These are phyloP conservation scores for Globisporangium heterothallicum DNA, from an alignment of 352 stramenopile genomes.

Conservation along the genomic window DNA sequence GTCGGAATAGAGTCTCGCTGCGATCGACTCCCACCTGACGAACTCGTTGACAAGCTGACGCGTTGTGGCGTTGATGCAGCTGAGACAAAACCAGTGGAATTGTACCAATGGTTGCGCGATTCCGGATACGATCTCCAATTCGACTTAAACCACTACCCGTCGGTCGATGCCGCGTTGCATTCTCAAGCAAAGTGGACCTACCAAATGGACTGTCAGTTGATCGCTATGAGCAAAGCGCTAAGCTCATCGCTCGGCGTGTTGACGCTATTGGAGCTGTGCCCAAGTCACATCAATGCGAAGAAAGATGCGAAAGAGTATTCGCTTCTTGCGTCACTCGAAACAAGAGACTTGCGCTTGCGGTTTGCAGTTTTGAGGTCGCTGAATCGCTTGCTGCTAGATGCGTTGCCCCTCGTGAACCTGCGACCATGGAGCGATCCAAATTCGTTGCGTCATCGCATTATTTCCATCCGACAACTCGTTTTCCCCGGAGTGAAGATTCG, in stretches of 20 bases:
- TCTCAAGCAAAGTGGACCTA: constrained; percentile 64
- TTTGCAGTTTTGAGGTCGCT: constrained; percentile 55
- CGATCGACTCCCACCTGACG: constrained; percentile 4
- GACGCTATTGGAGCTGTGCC: constrained; percentile 53
- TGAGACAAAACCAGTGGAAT: constrained; percentile 19
- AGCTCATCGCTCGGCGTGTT: constrained; percentile 52
- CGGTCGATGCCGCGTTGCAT: constrained; percentile 31
- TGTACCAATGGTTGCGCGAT: constrained; percentile 42
- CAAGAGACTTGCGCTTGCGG: constrained; percentile 50
- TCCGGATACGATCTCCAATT: constrained; percentile 58
- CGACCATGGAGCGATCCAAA: constrained; percentile 42
- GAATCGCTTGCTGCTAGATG: constrained; percentile 45
- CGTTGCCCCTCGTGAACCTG: constrained; percentile 65
- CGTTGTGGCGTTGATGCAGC: constrained; percentile 12
- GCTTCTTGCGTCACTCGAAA: constrained; percentile 34
- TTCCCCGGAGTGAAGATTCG: constrained; percentile 74
- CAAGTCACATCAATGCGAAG: constrained; percentile 40
- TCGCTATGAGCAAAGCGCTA: constrained; percentile 34
- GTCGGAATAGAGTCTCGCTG: constrained; percentile 13
- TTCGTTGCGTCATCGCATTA: constrained; percentile 41
- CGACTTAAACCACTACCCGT: constrained; percentile 41
- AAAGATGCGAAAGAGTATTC: constrained; percentile 29
- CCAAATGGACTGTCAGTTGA: constrained; percentile 69
- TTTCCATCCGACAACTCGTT: constrained; percentile 56
- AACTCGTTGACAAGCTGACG: constrained; percentile 1